Percentiles rank a stretch among this genome's conserved stretches.
phyloP scores from a whole-genome alignment of 352 stramenopile genomes.

The Pythium volutum region DNA sequence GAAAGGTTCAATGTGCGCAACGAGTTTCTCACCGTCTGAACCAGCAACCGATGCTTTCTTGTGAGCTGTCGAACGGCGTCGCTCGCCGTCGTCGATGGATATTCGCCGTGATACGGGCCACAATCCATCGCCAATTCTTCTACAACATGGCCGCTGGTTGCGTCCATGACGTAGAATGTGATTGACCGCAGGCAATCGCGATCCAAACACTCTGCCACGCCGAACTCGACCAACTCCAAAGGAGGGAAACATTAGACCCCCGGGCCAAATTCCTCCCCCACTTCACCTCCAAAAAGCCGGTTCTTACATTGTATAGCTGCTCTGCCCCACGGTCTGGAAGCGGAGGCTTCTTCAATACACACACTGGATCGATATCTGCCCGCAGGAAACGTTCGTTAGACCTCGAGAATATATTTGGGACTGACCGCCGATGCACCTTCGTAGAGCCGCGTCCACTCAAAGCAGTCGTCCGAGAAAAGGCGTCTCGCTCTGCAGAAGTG shows the following conservation, averaged over 20 bases:
- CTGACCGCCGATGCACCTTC: not conserved
- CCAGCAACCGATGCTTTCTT: constrained; percentile 23
- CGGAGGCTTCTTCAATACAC: constrained; percentile 20
- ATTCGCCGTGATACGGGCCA: not conserved
- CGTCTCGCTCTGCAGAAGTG: constrained; percentile 25
- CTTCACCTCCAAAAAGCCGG: not conserved
- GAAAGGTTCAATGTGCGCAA: not conserved
- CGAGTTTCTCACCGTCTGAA: constrained; percentile 27
- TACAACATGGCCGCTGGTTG: not conserved
- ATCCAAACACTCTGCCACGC: constrained; percentile 29
- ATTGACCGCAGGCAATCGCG: constrained; percentile 20
- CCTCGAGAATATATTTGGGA: not conserved
- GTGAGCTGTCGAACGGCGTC: constrained; percentile 21
- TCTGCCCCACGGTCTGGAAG: constrained; percentile 5
- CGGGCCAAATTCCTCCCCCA: not conserved
- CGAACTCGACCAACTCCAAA: constrained; percentile 24
- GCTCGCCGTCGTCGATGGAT: constrained; percentile 1
- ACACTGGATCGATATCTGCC: constrained; percentile 12
- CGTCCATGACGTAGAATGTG: constrained; percentile 16
- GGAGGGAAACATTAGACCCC: not conserved
- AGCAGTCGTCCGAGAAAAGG: constrained; percentile 22
- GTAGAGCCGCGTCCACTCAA: constrained; percentile 1
- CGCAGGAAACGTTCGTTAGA: not conserved
- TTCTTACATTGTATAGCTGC: constrained; percentile 20
- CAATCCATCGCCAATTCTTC: constrained; percentile 23